These are phyloP conservation scores for Codiaeum variegatum DNA, from an alignment of 441 rosid species.

Conservation along the genomic window DNA sequence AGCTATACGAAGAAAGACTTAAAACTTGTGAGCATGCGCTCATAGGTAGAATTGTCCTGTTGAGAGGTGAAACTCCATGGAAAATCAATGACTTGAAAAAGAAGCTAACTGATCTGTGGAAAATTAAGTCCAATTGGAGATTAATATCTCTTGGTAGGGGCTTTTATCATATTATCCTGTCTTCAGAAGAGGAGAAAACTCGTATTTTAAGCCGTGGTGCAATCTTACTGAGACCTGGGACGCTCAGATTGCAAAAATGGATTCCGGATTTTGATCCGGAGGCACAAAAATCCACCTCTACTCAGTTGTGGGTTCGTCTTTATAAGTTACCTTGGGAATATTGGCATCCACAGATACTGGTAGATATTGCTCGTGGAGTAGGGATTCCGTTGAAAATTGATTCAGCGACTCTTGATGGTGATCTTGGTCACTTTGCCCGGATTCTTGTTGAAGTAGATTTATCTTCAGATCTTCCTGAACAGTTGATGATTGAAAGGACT, in stretches of 20 bases:
- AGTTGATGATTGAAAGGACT: too few relatives aligned
- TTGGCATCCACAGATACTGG: neutral
- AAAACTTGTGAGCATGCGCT: neutral
- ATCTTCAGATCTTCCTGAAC: neutral
- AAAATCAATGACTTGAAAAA: neutral
- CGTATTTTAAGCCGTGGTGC: too few relatives aligned
- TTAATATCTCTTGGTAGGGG: too few relatives aligned
- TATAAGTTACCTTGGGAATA: neutral
- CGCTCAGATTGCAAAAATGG: neutral
- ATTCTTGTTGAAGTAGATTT: neutral
- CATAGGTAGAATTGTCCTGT: neutral
- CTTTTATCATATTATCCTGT: neutral
- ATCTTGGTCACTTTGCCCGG: neutral
- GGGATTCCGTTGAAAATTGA: neutral
- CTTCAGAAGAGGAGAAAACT: neutral
- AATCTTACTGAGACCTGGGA: too few relatives aligned
- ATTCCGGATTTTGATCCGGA: neutral
- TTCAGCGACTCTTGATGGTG: neutral
- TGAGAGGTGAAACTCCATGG: neutral
- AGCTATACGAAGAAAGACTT: neutral
- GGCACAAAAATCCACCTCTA: neutral
- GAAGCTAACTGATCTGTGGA: neutral
- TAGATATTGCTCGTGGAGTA: too few relatives aligned
- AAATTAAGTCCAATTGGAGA: too few relatives aligned
- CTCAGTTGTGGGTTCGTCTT: neutral